phyloP scores from a whole-genome alignment of 208 protist species.

The Spongospora subterranea region DNA sequence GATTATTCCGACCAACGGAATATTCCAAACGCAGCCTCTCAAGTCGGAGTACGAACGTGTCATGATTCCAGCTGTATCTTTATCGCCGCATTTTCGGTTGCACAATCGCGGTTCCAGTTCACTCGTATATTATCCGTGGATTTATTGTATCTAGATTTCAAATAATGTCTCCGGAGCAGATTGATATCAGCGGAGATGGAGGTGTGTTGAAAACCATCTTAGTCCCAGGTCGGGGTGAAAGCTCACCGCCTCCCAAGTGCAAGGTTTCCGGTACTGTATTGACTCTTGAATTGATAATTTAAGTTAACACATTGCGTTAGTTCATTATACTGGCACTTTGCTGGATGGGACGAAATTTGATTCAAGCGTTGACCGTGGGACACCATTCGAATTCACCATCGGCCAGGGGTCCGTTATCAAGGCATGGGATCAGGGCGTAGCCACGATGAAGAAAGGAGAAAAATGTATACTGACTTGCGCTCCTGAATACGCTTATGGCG shows the following conservation, averaged over 20 bases:
- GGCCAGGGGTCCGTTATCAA: slow-evolving; percentile 75
- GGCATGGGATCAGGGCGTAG: slow-evolving; percentile 72
- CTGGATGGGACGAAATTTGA: slow-evolving; percentile 77
- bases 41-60: too few relatives aligned
- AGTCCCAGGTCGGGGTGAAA: background rate
- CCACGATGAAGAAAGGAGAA: slow-evolving; percentile 72
- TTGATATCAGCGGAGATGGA: slow-evolving; percentile 57
- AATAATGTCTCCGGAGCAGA: too few relatives aligned
- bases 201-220: slow-evolving; percentile 57
- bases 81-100: too few relatives aligned
- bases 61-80: too few relatives aligned
- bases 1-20: too few relatives aligned
- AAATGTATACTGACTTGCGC: slow-evolving; percentile 58
- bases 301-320: too few relatives aligned
- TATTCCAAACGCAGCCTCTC: too few relatives aligned
- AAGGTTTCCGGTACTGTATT: slow-evolving; percentile 32
- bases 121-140: too few relatives aligned
- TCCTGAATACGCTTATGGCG: slow-evolving; percentile 70
- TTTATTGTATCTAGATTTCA: too few relatives aligned
- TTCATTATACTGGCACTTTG: slow-evolving; percentile 79
- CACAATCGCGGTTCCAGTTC: too few relatives aligned
- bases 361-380: slow-evolving; percentile 68
- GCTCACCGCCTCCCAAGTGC: background rate
- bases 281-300: too few relatives aligned
- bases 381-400: slow-evolving; percentile 73